A percentile compares a stretch with the other conserved stretches of the same genome.
Conservation (phyloP, 805 yeast species). For the Saccharomycopsis fermentans region DNA sequence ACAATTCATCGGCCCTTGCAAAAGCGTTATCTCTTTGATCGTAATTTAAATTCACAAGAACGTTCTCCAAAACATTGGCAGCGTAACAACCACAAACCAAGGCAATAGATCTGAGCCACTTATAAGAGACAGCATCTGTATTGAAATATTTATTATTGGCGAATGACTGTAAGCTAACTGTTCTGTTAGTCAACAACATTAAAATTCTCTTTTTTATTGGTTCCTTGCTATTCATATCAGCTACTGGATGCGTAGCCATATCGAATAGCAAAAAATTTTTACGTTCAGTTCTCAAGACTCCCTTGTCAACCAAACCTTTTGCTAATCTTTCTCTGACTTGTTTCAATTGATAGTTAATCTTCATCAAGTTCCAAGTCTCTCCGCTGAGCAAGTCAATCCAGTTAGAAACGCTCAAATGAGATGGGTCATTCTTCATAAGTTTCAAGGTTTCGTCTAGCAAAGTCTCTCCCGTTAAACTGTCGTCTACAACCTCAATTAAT, state of each 20-base stretch:
- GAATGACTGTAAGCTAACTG: conserved; percentile 36
- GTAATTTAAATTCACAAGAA: conserved; percentile 61
- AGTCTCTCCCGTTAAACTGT: conserved; percentile 87
- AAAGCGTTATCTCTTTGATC: conserved; percentile 89
- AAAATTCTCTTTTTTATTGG: conserved; percentile 65
- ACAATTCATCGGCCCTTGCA: conserved; percentile 85
- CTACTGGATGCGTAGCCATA: conserved; percentile 97
- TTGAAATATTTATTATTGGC: conserved; percentile 59
- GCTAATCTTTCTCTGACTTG: conserved; percentile 96
- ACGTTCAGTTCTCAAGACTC: conserved; percentile 89
- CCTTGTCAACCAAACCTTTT: conserved; percentile 95
- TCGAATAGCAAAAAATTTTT: conserved; percentile 90
- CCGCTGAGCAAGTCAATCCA: conserved; percentile 94
- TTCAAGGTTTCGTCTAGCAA: conserved; percentile 87
- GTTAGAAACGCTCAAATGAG: conserved; percentile 63
- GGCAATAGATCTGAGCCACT: conserved; percentile 66
- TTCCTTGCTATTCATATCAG: conserved; percentile 79
- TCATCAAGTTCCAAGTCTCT: conserved; percentile 95
- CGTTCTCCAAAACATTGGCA: conserved; percentile 92
- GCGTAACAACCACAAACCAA: conserved; percentile 87
- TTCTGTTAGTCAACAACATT: conserved; percentile 60
- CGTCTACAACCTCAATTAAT: conserved; percentile 76
- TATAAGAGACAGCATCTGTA: conserved; percentile 46
- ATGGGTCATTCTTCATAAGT: conserved; percentile 77
- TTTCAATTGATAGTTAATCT: conserved; percentile 88